Evolutionary conservation across 352 stramenopile genomes (phyloP), one percentile per base, ranked within the genome.

Genomic region (Phytophthora ramorum): DNA sequence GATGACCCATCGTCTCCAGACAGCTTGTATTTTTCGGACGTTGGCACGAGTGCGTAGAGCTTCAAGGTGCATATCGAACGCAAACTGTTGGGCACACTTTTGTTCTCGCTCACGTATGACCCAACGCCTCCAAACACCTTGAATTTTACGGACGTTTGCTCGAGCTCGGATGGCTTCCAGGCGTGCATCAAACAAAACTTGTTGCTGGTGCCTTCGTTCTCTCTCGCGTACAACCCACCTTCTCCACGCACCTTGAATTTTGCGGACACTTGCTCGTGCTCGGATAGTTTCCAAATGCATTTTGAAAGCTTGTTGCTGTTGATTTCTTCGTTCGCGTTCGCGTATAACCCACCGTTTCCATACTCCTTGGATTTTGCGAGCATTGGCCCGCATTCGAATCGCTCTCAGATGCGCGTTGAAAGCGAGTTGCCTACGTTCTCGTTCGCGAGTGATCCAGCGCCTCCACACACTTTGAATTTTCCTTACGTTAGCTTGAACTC

Each of bases 41-140:
- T 51, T 43, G 13, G 55, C 63, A 58, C 46, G 50, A 30, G 16
- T 17, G 12, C 52, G 63, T 22, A 69, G 52, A 3, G 20, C 4
- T 34, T 69, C 37, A 6, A 69, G 13, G 14, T 55, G 62, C 2
- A 6, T 7, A 1, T 47, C n/a, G 41, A 69, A 58, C 9, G 2
- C 44, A 7, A 56, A 5, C 7, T 58, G 50, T 22, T 54, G 58
- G 16, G 45, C 44, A 10, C 26, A 5, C 5, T 19, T 62, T 45
- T 37, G 47, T 4, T 37, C 43, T 38, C 47, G 45, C n/a, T 57
- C 51, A 22, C 40, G 50, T 30, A 45, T 43, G 0, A 52, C 41
- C 67, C 67, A 79, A 3, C 17, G 22, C 34, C 59, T 35, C 64
- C 68, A 79, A 12, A 41, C 49, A 4, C 34, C 6, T 44, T 82